phyloP scores from a whole-genome alignment of 768 basidiomycete species.

The Cystofilobasidium bisporidii region DNA sequence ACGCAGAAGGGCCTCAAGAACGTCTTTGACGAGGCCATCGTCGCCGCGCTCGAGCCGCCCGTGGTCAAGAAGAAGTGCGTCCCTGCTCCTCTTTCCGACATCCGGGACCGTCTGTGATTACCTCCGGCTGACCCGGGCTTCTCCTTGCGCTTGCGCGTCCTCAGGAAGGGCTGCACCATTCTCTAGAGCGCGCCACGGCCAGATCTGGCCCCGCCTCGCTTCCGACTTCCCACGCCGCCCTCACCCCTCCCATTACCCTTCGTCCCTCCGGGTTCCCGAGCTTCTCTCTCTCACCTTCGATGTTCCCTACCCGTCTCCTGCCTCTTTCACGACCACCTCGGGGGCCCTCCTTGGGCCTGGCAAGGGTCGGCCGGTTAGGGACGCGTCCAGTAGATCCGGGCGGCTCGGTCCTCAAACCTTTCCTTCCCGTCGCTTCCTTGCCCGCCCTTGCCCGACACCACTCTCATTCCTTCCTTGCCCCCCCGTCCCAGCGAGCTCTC shows the following conservation, averaged over 20 bases:
- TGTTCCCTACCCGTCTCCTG: neutral
- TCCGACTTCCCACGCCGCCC: neutral
- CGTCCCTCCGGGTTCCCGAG: neutral
- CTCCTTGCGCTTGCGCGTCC: neutral
- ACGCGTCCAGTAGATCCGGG: neutral
- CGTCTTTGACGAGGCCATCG: slow-evolving; percentile 99
- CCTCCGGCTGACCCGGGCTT: neutral
- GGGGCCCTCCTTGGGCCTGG: no score
- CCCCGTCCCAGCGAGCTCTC: no score
- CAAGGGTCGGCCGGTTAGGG: no score
- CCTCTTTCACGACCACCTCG: no score
- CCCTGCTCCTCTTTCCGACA: no score
- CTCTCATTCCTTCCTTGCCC: no score
- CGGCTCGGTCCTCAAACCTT: no score
- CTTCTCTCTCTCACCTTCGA: no score
- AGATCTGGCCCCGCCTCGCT: no score
- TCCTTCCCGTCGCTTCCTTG: neutral
- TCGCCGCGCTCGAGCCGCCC: slow-evolving; percentile 95
- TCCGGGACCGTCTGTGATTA: no score
- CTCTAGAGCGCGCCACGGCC: slow-evolving; percentile 18
- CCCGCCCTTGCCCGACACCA: neutral
- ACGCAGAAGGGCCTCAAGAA: slow-evolving; percentile 99
- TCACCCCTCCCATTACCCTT: no score
- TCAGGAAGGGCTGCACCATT: slow-evolving; percentile 25
- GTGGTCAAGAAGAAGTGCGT: slow-evolving; percentile 62